Evolutionary conservation across 768 basidiomycete genomes (phyloP).

Genomic region (Lyophyllum decastes): DNA sequence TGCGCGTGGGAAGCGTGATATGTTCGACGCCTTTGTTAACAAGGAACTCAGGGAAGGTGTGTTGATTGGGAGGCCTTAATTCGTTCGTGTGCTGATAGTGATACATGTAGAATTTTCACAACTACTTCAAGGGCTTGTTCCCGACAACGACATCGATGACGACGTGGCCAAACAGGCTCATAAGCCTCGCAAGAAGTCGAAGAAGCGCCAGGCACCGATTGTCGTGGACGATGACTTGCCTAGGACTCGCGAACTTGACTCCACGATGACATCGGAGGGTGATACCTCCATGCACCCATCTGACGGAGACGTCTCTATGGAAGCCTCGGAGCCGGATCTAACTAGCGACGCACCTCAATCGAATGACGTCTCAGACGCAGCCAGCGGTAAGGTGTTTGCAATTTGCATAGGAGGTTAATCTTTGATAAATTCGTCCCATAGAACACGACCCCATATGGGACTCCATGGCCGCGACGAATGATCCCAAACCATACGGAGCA

Average conservation of each 20-base stretch:
- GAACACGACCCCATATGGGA: not conserved
- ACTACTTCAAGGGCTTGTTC: not conserved
- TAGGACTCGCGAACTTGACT: not conserved
- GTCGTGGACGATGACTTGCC: not conserved
- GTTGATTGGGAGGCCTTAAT: not conserved
- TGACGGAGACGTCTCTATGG: not conserved
- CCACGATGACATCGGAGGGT: not conserved
- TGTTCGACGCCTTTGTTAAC: slow-evolving; percentile 17
- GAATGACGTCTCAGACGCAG: not conserved
- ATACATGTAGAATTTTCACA: not conserved
- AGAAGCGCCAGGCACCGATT: not conserved
- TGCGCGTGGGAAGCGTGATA: slow-evolving; percentile 12
- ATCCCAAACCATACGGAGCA: not conserved
- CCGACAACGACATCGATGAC: not conserved
- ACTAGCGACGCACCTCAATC: not conserved
- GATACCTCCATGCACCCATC: not conserved
- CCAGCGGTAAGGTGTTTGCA: not conserved
- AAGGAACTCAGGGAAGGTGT: slow-evolving; percentile 11
- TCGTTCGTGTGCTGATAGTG: not conserved
- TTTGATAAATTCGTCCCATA: not conserved
- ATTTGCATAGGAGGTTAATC: not conserved
- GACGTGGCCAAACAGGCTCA: not conserved
- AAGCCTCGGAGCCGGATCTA: not conserved
- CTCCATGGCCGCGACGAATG: not conserved
- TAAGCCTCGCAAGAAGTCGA: not conserved